Evolutionary conservation across 768 basidiomycete genomes (phyloP), one percentile per base, ranked within the genome.

Genomic region (Mycena polygramma): DNA sequence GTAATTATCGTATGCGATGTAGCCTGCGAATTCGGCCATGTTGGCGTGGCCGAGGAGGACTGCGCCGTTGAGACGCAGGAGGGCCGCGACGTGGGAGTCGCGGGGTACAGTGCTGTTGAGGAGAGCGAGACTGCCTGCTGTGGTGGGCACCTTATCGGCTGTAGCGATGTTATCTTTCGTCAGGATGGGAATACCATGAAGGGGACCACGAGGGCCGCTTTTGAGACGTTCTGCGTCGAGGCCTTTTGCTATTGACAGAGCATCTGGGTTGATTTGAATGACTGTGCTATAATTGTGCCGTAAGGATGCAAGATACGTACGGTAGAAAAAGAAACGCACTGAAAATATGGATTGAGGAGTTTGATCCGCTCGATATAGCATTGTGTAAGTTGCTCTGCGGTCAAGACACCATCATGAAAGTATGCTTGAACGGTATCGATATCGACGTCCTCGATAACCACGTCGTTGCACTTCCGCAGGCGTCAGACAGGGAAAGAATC

Each of bases 161-260:
- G 65, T 61, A 24, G 26, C 65, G 43, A 71, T 67, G 43, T 71
- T 71, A 45, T 68, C 83, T 67, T 80, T 82, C 35, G 82, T 73
- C 64, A 78, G 74, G 58, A 74, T 73, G 55, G 58, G 83, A 70
- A 73, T 83, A 51, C 83, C 82, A 60, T 84, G 83, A 45, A 84
- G 66, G 0, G 77, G 77, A 4, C 83, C 75, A 24, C 80, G 78
- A 26, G 76, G 63, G 10, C 81, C 78, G 70, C 55, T 75, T 11
- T 4, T 63, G 45, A 75, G 58, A 48, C 78, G 66, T 58, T 73
- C 83, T 0, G 37, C 30, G 41, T 83, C 83, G 11, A 82, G 72
- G 0, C 72, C 73, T 5, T 78, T 79, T 14, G 86, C 86, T 78
- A 52, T 58, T 1, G 20, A 26, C 13, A 66, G 65, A 2, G 65